These are phyloP conservation scores for Radiomyces spectabilis DNA, from an alignment of 192 early-diverging fungal species.

Conservation along the genomic window DNA sequence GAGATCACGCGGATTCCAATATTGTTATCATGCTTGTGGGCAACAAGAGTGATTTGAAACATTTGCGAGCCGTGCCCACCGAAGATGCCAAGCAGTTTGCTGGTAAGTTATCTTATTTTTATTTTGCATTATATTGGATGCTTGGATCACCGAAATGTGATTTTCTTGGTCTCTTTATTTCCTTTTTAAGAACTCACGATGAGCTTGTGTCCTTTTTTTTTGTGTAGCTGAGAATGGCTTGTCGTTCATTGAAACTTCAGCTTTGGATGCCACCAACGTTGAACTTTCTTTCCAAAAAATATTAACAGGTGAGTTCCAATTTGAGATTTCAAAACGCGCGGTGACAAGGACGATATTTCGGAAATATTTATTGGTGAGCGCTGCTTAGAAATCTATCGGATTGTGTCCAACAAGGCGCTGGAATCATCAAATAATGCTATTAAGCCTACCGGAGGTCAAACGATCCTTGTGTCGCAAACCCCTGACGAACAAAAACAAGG, in stretches of 20 bases:
- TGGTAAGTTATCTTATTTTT: conserved; percentile 34
- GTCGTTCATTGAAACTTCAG: conserved; percentile 98
- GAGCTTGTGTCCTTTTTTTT: too few species aligned
- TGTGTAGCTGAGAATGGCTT: conserved; percentile 77
- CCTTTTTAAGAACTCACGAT: not conserved
- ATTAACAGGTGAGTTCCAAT: conserved; percentile 87
- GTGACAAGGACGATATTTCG: not conserved
- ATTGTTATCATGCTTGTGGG: conserved; percentile 99
- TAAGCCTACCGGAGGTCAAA: conserved; percentile 63
- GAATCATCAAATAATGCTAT: conserved; percentile 69
- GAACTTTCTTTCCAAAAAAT: conserved; percentile 96
- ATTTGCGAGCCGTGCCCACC: conserved; percentile 91
- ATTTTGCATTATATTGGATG: too few species aligned
- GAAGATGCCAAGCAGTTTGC: conserved; percentile 99
- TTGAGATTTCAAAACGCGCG: not conserved
- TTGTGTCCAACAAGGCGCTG: conserved; percentile 95
- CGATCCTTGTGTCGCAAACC: conserved; percentile 59
- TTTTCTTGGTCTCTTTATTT: not conserved
- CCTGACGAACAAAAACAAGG: conserved; percentile 55
- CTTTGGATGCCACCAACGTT: conserved; percentile 95
- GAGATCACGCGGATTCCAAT: conserved; percentile 94
- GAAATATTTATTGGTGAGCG: not conserved
- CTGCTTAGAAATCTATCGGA: conserved; percentile 92
- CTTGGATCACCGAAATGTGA: too few species aligned
- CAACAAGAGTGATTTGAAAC: conserved; percentile 98